These are phyloP conservation scores for Amanita muscaria DNA, from an alignment of 768 basidiomycete genomes.

Conservation along the genomic window DNA sequence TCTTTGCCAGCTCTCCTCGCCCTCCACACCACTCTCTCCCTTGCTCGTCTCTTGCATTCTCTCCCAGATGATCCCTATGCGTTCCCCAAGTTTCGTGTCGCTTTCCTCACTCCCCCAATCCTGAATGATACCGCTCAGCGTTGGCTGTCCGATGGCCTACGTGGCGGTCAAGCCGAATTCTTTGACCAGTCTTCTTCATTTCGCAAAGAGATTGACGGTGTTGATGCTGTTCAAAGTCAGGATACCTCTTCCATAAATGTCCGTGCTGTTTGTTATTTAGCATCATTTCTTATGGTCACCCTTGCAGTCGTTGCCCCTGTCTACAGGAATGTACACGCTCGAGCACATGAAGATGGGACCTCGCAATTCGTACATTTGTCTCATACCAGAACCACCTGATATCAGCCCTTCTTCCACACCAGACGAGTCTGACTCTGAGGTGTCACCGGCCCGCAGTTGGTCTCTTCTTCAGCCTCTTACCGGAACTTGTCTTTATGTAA, in stretches of 20 bases:
- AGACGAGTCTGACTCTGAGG: slow-evolving; percentile 50
- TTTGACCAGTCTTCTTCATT: slow-evolving; percentile 50
- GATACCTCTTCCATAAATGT: slow-evolving; percentile 25
- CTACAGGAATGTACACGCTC: slow-evolving; percentile 39
- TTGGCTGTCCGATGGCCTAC: slow-evolving; percentile 68
- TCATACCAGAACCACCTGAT: slow-evolving; percentile 60
- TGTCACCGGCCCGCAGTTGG: slow-evolving; percentile 72
- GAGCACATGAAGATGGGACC: slow-evolving; percentile 71
- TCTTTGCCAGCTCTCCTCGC: slow-evolving; percentile 16
- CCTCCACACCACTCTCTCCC: slow-evolving; percentile 21
- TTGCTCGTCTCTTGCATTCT: slow-evolving; percentile 49
- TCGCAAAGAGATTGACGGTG: slow-evolving; percentile 54
- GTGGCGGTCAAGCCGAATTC: slow-evolving; percentile 71
- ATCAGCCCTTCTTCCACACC: slow-evolving; percentile 31
- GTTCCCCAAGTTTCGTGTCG: slow-evolving; percentile 74
- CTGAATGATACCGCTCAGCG: slow-evolving; percentile 60
- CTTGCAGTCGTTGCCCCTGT: slow-evolving; percentile 8
- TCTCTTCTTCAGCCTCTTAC: slow-evolving; percentile 71
- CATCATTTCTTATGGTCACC: slow-evolving; percentile 1
- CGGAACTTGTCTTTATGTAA: slow-evolving; percentile 79
- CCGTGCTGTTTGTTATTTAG: slow-evolving; percentile 14
- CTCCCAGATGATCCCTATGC: slow-evolving; percentile 75
- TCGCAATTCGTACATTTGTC: slow-evolving; percentile 63
- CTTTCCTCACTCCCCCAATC: slow-evolving; percentile 77
- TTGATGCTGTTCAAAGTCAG: slow-evolving; percentile 25